Conservation (phyloP, 2,329 filamentous ascomycete species). For the Phialophora chinensis region DNA sequence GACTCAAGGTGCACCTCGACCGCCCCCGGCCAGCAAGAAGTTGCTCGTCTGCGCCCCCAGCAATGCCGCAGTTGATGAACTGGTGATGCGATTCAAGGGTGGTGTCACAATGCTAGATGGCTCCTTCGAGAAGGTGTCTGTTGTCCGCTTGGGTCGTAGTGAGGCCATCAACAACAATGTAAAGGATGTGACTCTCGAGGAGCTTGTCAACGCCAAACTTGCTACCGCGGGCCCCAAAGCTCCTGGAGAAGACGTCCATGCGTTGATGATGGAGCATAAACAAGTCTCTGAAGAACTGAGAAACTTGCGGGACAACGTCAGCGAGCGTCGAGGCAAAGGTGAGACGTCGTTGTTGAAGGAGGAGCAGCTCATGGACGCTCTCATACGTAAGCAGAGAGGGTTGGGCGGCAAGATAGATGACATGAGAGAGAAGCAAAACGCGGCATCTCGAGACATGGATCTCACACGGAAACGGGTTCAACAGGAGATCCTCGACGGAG, state of each 20-base stretch:
- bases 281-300: slow-evolving; percentile 68
- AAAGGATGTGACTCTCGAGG: slow-evolving; percentile 89
- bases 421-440: slow-evolving; percentile 83
- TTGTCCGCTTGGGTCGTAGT: slow-evolving; percentile 85
- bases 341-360: slow-evolving; percentile 57
- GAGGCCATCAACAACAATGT: slow-evolving; percentile 92
- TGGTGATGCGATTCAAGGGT: slow-evolving; percentile 88
- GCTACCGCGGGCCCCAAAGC: slow-evolving; percentile 53
- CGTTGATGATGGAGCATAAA: slow-evolving; percentile 74
- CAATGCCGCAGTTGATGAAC: slow-evolving; percentile 95
- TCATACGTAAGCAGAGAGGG: slow-evolving; percentile 76
- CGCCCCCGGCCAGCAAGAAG: slow-evolving; percentile 69
- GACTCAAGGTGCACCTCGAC: slow-evolving; percentile 40
- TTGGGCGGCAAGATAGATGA: slow-evolving; percentile 86
- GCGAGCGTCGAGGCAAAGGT: slow-evolving; percentile 65
- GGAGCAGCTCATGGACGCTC: slow-evolving; percentile 75
- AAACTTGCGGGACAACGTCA: slow-evolving; percentile 72
- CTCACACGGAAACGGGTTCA: slow-evolving; percentile 83
- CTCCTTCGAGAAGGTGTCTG: slow-evolving; percentile 75
- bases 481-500: slow-evolving; percentile 86
- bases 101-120: slow-evolving; percentile 82
- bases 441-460: slow-evolving; percentile 80
- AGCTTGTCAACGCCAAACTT: slow-evolving; percentile 79
- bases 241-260: slow-evolving; percentile 59
- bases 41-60: slow-evolving; percentile 96